Conservation (phyloP, 371 early-diverging fungal genomes). For the Mortierella sp. region DNA sequence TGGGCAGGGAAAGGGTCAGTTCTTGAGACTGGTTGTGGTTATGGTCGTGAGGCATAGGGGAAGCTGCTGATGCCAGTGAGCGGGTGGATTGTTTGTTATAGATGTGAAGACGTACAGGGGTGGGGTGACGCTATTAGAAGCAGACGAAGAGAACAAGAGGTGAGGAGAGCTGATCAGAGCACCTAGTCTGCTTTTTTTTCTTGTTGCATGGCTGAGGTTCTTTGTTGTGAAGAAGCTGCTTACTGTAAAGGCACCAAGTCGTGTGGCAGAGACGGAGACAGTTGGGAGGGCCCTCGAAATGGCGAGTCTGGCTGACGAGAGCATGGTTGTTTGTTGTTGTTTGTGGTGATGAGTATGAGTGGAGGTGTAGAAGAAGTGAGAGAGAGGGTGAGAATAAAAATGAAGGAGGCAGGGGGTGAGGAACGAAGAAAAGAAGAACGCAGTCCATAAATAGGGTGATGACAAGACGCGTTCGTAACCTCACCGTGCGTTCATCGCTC, state of each 20-base stretch:
- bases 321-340: not conserved
- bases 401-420: not conserved
- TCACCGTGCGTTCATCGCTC: not conserved
- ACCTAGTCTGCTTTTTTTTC: not conserved
- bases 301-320: not conserved
- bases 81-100: not conserved
- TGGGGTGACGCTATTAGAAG: not conserved
- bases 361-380: not conserved
- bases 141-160: not conserved
- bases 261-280: not conserved
- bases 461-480: no score
- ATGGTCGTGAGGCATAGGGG: slow-evolving; percentile 38
- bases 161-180: not conserved
- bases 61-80: slow-evolving; percentile 5
- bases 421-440: not conserved
- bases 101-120: not conserved
- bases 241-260: not conserved
- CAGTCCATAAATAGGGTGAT: no score
- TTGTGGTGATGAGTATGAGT: not conserved
- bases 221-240: not conserved
- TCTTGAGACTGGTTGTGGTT: slow-evolving; percentile 25
- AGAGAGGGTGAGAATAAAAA: not conserved
- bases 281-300: not conserved
- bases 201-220: not conserved
- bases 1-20: slow-evolving; percentile 70